phyloP scores from a whole-genome alignment of 1,284 basidiomycete species.

The Erythrobasidium hasegawianum region DNA sequence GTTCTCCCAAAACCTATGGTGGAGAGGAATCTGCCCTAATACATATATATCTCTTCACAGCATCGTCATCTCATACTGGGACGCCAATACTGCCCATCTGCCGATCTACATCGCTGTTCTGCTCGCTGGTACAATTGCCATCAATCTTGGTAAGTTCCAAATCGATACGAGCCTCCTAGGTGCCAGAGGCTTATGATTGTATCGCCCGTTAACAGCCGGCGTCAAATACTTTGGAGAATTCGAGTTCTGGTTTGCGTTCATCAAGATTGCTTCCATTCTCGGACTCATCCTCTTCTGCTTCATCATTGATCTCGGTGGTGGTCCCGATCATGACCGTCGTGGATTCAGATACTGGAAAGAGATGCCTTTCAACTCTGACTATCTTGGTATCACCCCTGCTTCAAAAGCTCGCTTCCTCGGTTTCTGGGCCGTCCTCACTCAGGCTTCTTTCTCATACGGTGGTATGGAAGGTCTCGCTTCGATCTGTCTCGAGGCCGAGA shows the following conservation, averaged over 20 bases:
- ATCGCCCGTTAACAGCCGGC: too few species aligned
- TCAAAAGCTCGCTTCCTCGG: conserved; percentile 43
- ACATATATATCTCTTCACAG: conserved; percentile 72
- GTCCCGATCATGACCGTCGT: conserved; percentile 60
- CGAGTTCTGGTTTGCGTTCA: conserved; percentile 50
- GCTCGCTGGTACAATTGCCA: conserved; percentile 47
- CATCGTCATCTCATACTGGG: conserved; percentile 63
- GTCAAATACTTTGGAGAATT: conserved; percentile 58
- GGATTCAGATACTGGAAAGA: conserved; percentile 43
- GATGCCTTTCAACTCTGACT: conserved; percentile 38
- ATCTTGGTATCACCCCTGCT: conserved; percentile 53
- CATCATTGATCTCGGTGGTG: conserved; percentile 64
- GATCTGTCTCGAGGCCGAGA: conserved; percentile 57
- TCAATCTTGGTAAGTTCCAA: conserved; percentile 34
- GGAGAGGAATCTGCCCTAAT: conserved; percentile 46
- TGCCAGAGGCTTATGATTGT: too few species aligned
- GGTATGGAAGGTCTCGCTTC: conserved; percentile 80
- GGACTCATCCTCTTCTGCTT: conserved; percentile 60
- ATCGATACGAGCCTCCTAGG: too few species aligned
- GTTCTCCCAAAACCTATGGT: conserved; percentile 51
- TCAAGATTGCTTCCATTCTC: conserved; percentile 59
- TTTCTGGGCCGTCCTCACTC: conserved; percentile 42
- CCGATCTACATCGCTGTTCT: conserved; percentile 46
- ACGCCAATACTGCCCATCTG: conserved; percentile 22
- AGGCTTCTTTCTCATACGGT: conserved; percentile 75